Evolutionary conservation across 805 yeast species (phyloP).

Genomic region (Nakazawaea laoshanensis): DNA sequence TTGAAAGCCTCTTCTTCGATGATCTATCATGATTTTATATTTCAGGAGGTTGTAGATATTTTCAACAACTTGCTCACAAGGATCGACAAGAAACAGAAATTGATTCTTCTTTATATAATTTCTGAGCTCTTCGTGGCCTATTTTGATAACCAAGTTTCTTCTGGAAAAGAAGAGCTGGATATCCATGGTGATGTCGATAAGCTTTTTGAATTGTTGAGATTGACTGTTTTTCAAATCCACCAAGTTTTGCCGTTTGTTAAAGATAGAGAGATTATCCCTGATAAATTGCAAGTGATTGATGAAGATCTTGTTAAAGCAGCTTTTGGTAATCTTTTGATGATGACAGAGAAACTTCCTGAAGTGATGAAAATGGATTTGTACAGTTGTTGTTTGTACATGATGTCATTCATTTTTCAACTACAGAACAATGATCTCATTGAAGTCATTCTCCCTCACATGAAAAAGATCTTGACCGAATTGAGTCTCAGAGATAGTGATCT

Average conservation of each 20-base stretch:
- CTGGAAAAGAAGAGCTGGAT: constrained; percentile 24
- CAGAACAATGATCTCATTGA: constrained; percentile 36
- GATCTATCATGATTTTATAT: constrained; percentile 58
- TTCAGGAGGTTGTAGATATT: constrained; percentile 67
- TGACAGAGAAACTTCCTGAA: constrained; percentile 58
- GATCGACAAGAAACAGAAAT: constrained; percentile 39
- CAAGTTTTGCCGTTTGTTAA: constrained; percentile 52
- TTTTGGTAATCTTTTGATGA: constrained; percentile 45
- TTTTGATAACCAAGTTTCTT: constrained; percentile 19
- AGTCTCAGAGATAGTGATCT: constrained; percentile 20
- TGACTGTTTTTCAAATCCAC: constrained; percentile 56
- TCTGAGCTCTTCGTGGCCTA: constrained; percentile 42
- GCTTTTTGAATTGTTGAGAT: constrained; percentile 70
- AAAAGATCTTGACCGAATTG: constrained; percentile 29
- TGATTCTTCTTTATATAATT: constrained; percentile 45
- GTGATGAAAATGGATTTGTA: constrained; percentile 63
- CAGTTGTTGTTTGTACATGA: constrained; percentile 58
- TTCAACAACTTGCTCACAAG: constrained; percentile 64
- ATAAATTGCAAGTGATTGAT: constrained; percentile 20
- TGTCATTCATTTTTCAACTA: constrained; percentile 46
- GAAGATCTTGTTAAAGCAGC: constrained; percentile 36
- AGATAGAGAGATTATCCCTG: constrained; percentile 28
- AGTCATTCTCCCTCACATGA: constrained; percentile 41
- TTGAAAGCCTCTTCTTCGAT: constrained; percentile 48
- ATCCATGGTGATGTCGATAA: constrained; percentile 60